Evolutionary conservation across 2,329 filamentous ascomycete genomes (phyloP), one percentile per base, ranked within the genome.

Genomic region (Aspergillus sp.): DNA sequence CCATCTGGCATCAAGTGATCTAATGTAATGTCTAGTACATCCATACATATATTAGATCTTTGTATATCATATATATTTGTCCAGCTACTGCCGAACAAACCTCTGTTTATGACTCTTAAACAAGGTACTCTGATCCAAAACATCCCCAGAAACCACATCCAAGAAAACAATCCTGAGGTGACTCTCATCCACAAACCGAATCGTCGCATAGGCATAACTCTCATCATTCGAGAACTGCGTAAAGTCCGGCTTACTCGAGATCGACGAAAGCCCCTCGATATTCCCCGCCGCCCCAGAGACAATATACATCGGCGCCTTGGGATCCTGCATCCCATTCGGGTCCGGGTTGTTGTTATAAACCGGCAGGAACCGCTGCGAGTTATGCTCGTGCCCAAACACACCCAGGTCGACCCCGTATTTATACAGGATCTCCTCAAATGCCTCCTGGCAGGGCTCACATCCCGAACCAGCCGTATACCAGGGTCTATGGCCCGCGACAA

Each of bases 341-440:
- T 84, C 72, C 0, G 66, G 67, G 72, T 80, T 65, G 9, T 57
- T 63, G 17, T 72, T 67, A 33, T 62, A 56, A 4, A 70, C 64
- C 0, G 70, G 70, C 2, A 74, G 59, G 62, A 84, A 82, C 1
- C 84, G 78, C 71, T 86, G 82, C 24, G 80, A 79, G 70, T 84
- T 84, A 69, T 86, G 83, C 14, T 84, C 80, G 64, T 86, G 83
- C 2, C 83, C 84, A 61, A 84, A 83, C 6, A 86, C 72, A 24
- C 70, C 82, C 4, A 85, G 68, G 61, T 86, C 84, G 19, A 86
- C 83, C 27, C 82, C 82, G 66, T 85, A 84, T 52, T 77, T 75
- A 70, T 84, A 82, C 6, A 86, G 68, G 3, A 85, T 66, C 0
- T 72, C 70, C 71, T 86, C 83, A 57, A 85, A 86, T 0, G 82